Evolutionary conservation across 257 asterid genomes (phyloP), one percentile per base, ranked within the genome.

Genomic region (Euphrasia confusa): DNA sequence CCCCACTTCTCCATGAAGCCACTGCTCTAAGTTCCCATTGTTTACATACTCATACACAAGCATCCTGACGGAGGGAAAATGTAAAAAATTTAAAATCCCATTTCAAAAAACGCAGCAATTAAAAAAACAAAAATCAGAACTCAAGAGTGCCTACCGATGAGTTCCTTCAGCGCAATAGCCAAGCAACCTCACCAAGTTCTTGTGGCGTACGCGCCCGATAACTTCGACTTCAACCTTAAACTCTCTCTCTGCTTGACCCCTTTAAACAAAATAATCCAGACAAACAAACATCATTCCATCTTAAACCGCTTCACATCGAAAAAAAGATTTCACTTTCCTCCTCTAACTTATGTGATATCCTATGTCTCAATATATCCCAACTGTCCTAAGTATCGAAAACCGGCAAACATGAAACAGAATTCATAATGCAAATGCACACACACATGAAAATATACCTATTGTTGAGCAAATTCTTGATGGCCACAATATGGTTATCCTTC

Each of bases 1-100:
- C 66, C 97, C 96, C 9, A 90, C 93, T 68, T 90, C 97, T 37
- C 97, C 97, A 74, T 90, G 96, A 74, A 90, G 80, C 97, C 97
- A 90, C 67, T 90, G 96, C 48, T 87, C 97, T 74, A 90, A 77
- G 71, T 90, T 90, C 27, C 97, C 97, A 63, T 90, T 83, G 80
- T 90, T 82, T 13, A 84, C 93, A 63, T 77, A 90, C 72, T 90
- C 97, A 18, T 90, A 90, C 39, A 90, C 97, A 61, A 90, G 95
- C 90, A 90, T 83, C 83, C 97, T 90, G 71, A 58, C 4, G 32
- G 4, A 74, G 42, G 3, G 11, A 61, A 12, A 55, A 8, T 4
- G 4, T 11, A 10, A 10, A 5, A 18, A 40, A 42, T 11, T 45
- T 47, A 8, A 14, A 39, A 60, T 27, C 35, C 52, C 11, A 17